Evolutionary conservation across 75 land plant genomes (phyloP).

Genomic region (Selaginella tamariscina): DNA sequence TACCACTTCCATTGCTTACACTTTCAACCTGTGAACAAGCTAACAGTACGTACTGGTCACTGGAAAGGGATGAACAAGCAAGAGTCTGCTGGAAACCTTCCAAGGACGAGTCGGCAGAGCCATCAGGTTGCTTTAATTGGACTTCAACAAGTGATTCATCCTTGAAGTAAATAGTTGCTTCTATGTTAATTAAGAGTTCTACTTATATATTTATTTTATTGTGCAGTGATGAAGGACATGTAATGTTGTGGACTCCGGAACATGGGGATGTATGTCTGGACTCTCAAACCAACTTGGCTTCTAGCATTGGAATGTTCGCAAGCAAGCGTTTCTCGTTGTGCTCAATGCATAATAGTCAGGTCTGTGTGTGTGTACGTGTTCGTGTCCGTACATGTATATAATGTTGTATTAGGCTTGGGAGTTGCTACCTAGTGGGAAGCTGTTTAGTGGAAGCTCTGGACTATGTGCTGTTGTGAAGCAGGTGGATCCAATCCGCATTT

Average conservation of each 20-base stretch:
- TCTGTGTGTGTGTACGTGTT: neutral
- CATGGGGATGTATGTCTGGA: neutral
- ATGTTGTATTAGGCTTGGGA: neutral
- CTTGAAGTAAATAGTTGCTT: neutral
- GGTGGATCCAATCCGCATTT: slow-evolving; percentile 1
- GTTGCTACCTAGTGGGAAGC: neutral
- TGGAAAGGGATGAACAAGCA: neutral
- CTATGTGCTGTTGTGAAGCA: neutral
- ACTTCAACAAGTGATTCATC: neutral
- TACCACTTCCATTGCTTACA: neutral
- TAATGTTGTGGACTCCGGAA: neutral
- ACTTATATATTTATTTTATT: too few relatives aligned
- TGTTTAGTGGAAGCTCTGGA: neutral
- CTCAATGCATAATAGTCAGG: neutral
- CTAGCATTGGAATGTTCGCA: slow-evolving; percentile 1
- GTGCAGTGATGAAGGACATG: neutral
- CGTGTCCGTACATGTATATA: neutral
- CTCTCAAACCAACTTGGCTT: neutral
- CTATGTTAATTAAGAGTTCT: too few relatives aligned
- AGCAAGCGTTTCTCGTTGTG: slow-evolving; percentile 1
- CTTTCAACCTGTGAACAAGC: neutral
- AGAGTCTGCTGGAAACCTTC: neutral
- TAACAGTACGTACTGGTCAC: neutral
- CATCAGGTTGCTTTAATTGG: neutral
- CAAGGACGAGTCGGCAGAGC: neutral